phyloP scores from a whole-genome alignment of 1,284 basidiomycete species.

The Rhodotorula sp. region DNA sequence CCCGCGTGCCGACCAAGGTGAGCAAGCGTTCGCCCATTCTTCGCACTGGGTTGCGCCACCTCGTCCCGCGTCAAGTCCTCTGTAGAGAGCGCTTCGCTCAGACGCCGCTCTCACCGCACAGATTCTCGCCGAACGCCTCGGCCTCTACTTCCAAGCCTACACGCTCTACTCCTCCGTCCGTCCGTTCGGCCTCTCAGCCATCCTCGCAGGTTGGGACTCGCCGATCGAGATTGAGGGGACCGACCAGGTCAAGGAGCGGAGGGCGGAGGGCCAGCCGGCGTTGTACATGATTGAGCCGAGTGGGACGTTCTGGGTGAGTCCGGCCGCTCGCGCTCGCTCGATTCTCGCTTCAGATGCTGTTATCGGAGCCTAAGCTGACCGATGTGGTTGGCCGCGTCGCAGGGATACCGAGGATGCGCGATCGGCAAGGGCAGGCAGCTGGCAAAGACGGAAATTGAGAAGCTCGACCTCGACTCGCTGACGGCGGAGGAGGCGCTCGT shows the following conservation, averaged over 20 bases:
- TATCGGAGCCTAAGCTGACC: neutral
- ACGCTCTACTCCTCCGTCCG: constrained; percentile 97
- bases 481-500: constrained; percentile 79
- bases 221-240: constrained; percentile 22
- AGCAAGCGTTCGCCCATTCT: constrained; percentile 20
- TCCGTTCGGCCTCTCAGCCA: constrained; percentile 91
- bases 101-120: constrained; percentile 47
- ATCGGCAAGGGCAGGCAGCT: constrained; percentile 95
- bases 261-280: constrained; percentile 63
- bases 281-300: constrained; percentile 93
- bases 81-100: neutral
- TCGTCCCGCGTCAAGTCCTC: neutral
- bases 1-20: constrained; percentile 78
- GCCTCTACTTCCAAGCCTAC: constrained; percentile 88
- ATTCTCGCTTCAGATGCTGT: too few relatives aligned
- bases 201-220: constrained; percentile 64
- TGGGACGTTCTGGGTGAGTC: constrained; percentile 79
- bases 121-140: constrained; percentile 78
- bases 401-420: constrained; percentile 91
- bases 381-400: neutral
- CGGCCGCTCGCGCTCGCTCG: neutral
- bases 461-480: constrained; percentile 78
- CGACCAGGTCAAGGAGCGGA: constrained; percentile 65
- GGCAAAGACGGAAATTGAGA: constrained; percentile 97
- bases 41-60: too few relatives aligned